Percentiles rank a stretch among this genome's conserved stretches.
Evolutionary conservation across 73 alveolate genomes (phyloP).

Genomic region (Uronychia setigera): DNA sequence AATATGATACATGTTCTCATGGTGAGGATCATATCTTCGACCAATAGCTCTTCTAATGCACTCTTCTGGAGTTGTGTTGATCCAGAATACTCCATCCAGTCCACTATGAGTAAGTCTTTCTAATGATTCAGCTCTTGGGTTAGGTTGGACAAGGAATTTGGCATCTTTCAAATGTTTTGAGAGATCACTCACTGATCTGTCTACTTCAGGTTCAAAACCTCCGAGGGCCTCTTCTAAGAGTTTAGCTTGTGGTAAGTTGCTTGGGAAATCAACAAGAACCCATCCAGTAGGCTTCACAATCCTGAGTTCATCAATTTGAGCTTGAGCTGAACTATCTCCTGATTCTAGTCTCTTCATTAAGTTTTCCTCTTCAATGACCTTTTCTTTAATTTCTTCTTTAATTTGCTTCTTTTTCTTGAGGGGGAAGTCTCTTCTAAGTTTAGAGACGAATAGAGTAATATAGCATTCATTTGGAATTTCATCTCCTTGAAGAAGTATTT

Average conservation of each 20-base stretch:
- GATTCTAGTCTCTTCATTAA: slow-evolving; percentile 62
- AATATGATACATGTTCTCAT: slow-evolving; percentile 85
- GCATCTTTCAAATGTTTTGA: slow-evolving; percentile 69
- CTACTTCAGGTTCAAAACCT: slow-evolving; percentile 87
- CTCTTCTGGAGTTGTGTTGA: slow-evolving; percentile 79
- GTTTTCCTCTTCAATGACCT: slow-evolving; percentile 73
- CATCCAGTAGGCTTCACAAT: slow-evolving; percentile 82
- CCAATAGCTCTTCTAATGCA: slow-evolving; percentile 94
- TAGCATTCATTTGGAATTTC: slow-evolving; percentile 84
- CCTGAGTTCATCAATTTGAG: slow-evolving; percentile 66
- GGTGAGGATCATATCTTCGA: slow-evolving; percentile 85
- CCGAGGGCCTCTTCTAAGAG: slow-evolving; percentile 85
- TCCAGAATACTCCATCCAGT: slow-evolving; percentile 84
- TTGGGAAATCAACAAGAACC: slow-evolving; percentile 93
- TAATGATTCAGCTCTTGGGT: slow-evolving; percentile 73
- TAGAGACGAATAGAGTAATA: slow-evolving; percentile 72
- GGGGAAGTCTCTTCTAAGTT: slow-evolving; percentile 73
- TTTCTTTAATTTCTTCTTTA: slow-evolving; percentile 61
- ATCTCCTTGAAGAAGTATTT: slow-evolving; percentile 71
- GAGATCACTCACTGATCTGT: slow-evolving; percentile 60
- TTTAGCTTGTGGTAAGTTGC: slow-evolving; percentile 88
- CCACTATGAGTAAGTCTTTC: slow-evolving; percentile 77
- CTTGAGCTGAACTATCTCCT: slow-evolving; percentile 10
- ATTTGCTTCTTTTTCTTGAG: slow-evolving; percentile 67
- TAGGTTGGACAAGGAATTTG: slow-evolving; percentile 75